Evolutionary conservation across 345 rosid genomes (phyloP), one percentile per base, ranked within the genome.

Genomic region (Camelina hispida): DNA sequence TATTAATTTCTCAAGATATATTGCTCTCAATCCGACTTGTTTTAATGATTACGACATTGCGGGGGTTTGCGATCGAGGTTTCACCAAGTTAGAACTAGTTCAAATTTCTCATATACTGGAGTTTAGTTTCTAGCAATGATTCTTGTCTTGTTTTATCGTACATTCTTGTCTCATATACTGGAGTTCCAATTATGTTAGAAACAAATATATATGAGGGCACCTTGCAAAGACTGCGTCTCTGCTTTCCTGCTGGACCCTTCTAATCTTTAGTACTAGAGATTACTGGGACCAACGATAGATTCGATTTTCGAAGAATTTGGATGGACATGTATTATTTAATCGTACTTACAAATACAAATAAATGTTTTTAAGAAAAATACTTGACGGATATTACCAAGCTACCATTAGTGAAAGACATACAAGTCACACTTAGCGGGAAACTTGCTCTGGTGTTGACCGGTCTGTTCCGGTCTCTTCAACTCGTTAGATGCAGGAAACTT

Each of bases 241-340:
- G n/a, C 48, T 35, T n/a, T 37, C 52, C 25, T 12, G 30, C 61
- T 70, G 74, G 74, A 35, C 66, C 11, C 58, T 7, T 32, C 8
- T 32, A 32, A 32, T 6, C 35, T 32, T 32, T 32, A 32, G 69
- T 48, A 32, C 4, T 32, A 30, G 40, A 30, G 40, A 56, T 32
- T 30, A 34, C 62, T 6, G 12, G 17, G 61, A 55, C 28, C 35
- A 54, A 23, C 58, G 13, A 5, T 14, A 30, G 16, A 14, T 54
- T 51, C 42, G n/a, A 66, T 47, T 40, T 40, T 40, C 44, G 14
- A 47, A 2, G 52, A 47, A 47, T 12, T 40, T 40, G 15, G 44
- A 23, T 43, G 40, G 23, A 28, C 40, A 25, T 28, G 30, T 28
- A 9, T 63, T 63, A 25, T 44, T 44, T 38, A 38, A 38, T 9